Percentiles rank a stretch among this genome's conserved stretches.
phyloP scores from a whole-genome alignment of 495 filamentous ascomycete species.

The Penicillium paxilli region DNA sequence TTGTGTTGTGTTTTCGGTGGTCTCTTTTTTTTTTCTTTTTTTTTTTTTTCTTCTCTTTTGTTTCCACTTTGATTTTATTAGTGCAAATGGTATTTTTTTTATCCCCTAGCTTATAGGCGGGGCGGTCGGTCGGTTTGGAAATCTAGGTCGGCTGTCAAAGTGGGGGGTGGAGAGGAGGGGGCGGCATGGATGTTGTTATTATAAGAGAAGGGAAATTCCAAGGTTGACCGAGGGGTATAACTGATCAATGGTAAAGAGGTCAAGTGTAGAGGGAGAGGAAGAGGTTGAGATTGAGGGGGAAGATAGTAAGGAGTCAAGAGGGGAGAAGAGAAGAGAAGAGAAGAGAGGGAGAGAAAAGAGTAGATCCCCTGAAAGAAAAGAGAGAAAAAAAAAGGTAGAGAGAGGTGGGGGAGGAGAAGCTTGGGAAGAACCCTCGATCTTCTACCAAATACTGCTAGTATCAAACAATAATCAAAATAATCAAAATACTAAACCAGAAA shows the following conservation, averaged over 20 bases:
- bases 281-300: not conserved
- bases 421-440: not conserved
- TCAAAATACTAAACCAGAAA: too few relatives aligned
- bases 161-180: not conserved
- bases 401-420: conserved; percentile 5
- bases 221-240: not conserved
- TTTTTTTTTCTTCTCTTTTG: not conserved
- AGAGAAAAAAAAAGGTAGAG: not conserved
- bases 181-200: not conserved
- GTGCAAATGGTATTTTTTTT: conserved; percentile 5
- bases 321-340: not conserved
- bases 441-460: not conserved
- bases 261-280: too few relatives aligned
- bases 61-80: not conserved
- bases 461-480: too few relatives aligned
- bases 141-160: not conserved
- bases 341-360: not conserved
- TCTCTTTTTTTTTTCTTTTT: not conserved
- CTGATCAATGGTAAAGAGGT: too few relatives aligned
- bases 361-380: conserved; percentile 2
- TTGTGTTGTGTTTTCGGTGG: too few relatives aligned
- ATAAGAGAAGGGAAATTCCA: too few relatives aligned
- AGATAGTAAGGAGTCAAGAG: not conserved
- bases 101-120: conserved; percentile 4
- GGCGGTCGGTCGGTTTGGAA: not conserved